Conservation (phyloP, 495 filamentous ascomycete species). For the Jackrogersella multiformis region DNA sequence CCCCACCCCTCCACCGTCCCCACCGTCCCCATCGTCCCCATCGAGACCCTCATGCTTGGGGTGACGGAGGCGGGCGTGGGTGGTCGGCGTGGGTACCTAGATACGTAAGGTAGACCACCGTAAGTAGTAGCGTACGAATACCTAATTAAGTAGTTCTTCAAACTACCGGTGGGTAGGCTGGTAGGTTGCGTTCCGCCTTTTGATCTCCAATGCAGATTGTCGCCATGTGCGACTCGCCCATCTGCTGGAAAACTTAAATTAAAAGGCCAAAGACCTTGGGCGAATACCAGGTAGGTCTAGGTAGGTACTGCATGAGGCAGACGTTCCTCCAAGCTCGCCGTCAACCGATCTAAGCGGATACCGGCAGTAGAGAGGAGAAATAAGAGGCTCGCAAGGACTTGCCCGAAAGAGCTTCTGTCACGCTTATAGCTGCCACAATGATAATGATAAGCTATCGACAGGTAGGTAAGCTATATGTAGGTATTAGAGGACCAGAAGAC, state of each 20-base stretch:
- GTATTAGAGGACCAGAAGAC: neutral
- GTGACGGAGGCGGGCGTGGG: constrained; percentile 21
- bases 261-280: constrained; percentile 24
- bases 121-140: constrained; percentile 29
- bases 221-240: constrained; percentile 38
- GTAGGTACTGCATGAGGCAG: too few species aligned
- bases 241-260: constrained; percentile 26
- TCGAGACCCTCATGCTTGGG: constrained; percentile 4
- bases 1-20: too few species aligned
- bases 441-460: constrained; percentile 40
- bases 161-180: constrained; percentile 39
- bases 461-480: too few species aligned
- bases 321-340: constrained; percentile 5
- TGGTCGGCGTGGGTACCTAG: constrained; percentile 10
- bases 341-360: constrained; percentile 33
- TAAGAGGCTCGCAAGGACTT: constrained; percentile 45
- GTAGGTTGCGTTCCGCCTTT: constrained; percentile 35
- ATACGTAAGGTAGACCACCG: too few species aligned
- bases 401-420: constrained; percentile 36
- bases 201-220: constrained; percentile 42
- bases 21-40: too few species aligned
- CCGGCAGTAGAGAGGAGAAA: constrained; percentile 32
- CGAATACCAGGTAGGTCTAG: constrained; percentile 21
- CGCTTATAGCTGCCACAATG: constrained; percentile 39
- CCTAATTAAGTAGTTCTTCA: constrained; percentile 34